phyloP scores from a whole-genome alignment of 2,329 filamentous ascomycete species.

The Exophiala lecanii-corni region DNA sequence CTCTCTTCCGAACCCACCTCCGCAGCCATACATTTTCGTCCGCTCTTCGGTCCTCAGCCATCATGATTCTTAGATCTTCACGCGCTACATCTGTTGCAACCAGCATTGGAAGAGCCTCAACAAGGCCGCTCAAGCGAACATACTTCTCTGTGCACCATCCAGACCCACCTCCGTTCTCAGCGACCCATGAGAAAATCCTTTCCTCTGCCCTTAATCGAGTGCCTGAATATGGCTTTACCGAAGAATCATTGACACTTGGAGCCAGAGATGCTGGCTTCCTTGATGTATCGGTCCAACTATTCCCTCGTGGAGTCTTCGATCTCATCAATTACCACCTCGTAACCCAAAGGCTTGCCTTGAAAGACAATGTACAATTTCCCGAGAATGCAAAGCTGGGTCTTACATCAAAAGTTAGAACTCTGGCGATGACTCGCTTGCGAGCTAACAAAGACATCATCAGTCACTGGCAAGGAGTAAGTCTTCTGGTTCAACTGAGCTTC shows the following conservation, averaged over 20 bases:
- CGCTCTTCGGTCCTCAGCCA: neutral
- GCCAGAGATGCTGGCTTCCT: slow-evolving; percentile 80
- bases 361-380: slow-evolving; percentile 39
- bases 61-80: neutral
- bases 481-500: too few relatives aligned
- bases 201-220: slow-evolving; percentile 74
- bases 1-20: too few relatives aligned
- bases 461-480: slow-evolving; percentile 78
- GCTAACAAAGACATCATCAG: slow-evolving; percentile 69
- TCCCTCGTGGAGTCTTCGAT: slow-evolving; percentile 75
- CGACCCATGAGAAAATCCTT: slow-evolving; percentile 71
- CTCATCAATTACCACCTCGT: slow-evolving; percentile 75
- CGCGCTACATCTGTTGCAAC: too few relatives aligned
- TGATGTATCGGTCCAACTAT: slow-evolving; percentile 77
- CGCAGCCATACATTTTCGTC: too few relatives aligned
- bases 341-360: slow-evolving; percentile 59
- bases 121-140: slow-evolving; percentile 20
- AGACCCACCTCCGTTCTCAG: slow-evolving; percentile 58
- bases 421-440: slow-evolving; percentile 72
- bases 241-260: slow-evolving; percentile 66
- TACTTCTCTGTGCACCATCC: slow-evolving; percentile 76
- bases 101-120: too few relatives aligned
- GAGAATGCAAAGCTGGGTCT: slow-evolving; percentile 39
- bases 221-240: slow-evolving; percentile 76
- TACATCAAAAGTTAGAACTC: slow-evolving; percentile 60